Evolutionary conservation across 2,329 filamentous ascomycete species (phyloP), one percentile per base, ranked within the genome.

Genomic region (Fusarium devonianum): DNA sequence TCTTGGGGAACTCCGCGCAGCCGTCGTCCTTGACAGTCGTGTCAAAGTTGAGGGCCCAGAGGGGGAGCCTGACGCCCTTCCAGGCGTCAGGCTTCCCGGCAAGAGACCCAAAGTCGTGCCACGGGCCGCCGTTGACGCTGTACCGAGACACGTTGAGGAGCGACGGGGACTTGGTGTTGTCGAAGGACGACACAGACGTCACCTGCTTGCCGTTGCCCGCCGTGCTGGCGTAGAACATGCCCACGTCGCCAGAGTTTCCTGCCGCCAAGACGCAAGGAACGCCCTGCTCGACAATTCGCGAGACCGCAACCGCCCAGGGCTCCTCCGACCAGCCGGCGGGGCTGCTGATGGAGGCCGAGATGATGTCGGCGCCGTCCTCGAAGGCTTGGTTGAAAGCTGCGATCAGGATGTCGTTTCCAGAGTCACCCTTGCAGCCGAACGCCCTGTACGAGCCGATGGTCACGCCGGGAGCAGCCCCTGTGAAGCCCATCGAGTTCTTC

Each of bases 381-480:
- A 78, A 85, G 0, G 85, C 85, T 61, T 75, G 76, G 68, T 82
- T 79, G 63, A 81, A 85, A 1, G 83, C 82, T 7, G 77, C 76
- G 32, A 86, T 82, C 40, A 87, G 67, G 7, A 86, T 71, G 49
- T 86, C 84, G 59, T 80, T 79, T 11, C 69, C 66, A n/a, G 76
- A 73, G 23, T 70, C 65, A 25, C 80, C 82, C 1, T 63, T 49
- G 64, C 82, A 86, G 34, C 81, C 81, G 47, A 85, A 84, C 4
- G 84, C 79, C 34, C 78, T 76, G 70, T 81, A 86, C 34, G 77
- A 74, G 33, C 81, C 81, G 2, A 87, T 71, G 1, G 71, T 80
- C 1, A 82, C 83, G 29, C 76, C 80, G 1, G 80, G 78, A 0
- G 82, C 83, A 8, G 77, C 81, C 12, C 84, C 84, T 12, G 78